Evolutionary conservation across 2,329 filamentous ascomycete genomes (phyloP).

Genomic region (Aspergillus aculeatinus): DNA sequence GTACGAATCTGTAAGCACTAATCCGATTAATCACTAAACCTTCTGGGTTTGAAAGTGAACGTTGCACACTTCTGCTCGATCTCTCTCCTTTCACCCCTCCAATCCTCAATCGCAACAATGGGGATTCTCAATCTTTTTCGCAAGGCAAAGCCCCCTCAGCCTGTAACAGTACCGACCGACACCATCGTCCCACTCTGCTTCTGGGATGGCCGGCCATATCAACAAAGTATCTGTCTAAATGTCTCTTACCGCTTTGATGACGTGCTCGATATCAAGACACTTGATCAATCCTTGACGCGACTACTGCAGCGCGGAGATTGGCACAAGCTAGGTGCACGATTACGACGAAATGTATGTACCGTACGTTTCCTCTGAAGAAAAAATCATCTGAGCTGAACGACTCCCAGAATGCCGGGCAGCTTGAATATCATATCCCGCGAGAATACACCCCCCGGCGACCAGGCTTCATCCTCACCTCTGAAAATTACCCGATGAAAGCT

Average conservation of each 20-base stretch:
- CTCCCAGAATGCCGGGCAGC: slow-evolving; percentile 22
- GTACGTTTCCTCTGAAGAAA: background rate
- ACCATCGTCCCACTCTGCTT: slow-evolving; percentile 12
- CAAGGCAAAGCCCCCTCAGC: background rate
- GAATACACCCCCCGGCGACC: slow-evolving; percentile 40
- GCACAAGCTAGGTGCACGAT: slow-evolving; percentile 49
- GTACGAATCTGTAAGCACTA: too few species aligned
- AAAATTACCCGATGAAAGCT: slow-evolving; percentile 37
- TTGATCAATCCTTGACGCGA: slow-evolving; percentile 37
- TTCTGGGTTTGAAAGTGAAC: too few species aligned
- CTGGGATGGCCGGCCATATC: slow-evolving; percentile 16
- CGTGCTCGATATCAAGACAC: slow-evolving; percentile 45
- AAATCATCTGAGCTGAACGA: background rate
- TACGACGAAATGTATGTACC: slow-evolving; percentile 41
- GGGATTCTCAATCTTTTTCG: background rate
- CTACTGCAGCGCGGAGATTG: slow-evolving; percentile 48
- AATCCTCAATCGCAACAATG: background rate
- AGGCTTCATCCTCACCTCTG: slow-evolving; percentile 44
- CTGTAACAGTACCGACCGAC: slow-evolving; percentile 14
- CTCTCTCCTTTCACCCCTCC: too few species aligned
- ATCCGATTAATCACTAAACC: too few species aligned
- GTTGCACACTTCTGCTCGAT: too few species aligned
- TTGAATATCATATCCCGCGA: slow-evolving; percentile 46
- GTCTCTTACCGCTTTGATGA: slow-evolving; percentile 47
- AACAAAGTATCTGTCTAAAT: slow-evolving; percentile 9